Base-by-base conservation (phyloP, 1,284 basidiomycete genomes). In the Trametes versicolor region DNA sequence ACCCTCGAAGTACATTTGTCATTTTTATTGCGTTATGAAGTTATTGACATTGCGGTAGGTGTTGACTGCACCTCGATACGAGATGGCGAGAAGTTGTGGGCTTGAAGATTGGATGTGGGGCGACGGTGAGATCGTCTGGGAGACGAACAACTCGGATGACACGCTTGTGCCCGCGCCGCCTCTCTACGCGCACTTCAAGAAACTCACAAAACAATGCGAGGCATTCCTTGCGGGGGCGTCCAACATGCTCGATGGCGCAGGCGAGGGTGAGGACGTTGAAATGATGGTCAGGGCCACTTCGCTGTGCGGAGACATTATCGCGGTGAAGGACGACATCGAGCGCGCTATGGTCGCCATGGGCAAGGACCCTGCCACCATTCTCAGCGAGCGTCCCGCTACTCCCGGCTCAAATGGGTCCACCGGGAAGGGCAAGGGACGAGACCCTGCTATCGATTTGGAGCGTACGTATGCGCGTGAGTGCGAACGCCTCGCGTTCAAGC, bases 261-360 rank as follows among this genome's bases (percentile, higher is more conserved):
- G 65, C 6, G 77, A 70, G 1, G 81, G 77, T 10, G 77, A 78
- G 4, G 83, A 80, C 21, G 71, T 75, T 32, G 83, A 85, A 50
- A 82, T 78, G 39, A 79, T 79, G 4, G 78, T 87, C 49, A 79
- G 81, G 66, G 83, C 79, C 13, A 80, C 78, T 27, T 84, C 83
- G 12, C 74, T 84, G 2, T 86, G 83, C 66, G 83, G 82, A 7
- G 85, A 85, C 70, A 84, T 85, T 70, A 83, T 84, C 64, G 81
- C 81, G 21, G 78, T 82, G 6, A 75, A 78, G 54, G 83, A 82
- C 57, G 81, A 83, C 67, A 81, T 86, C 61, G 81, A 84, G 65
- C 78, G 83, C 23, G 81, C 81, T 2, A 82, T 86, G 75, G 66
- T 71, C 17, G 68, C 82, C 55, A 70, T 86, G 21, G 79, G 78